Base-by-base conservation (phyloP, 2,329 filamentous ascomycete genomes). In the Penicillium sp. region DNA sequence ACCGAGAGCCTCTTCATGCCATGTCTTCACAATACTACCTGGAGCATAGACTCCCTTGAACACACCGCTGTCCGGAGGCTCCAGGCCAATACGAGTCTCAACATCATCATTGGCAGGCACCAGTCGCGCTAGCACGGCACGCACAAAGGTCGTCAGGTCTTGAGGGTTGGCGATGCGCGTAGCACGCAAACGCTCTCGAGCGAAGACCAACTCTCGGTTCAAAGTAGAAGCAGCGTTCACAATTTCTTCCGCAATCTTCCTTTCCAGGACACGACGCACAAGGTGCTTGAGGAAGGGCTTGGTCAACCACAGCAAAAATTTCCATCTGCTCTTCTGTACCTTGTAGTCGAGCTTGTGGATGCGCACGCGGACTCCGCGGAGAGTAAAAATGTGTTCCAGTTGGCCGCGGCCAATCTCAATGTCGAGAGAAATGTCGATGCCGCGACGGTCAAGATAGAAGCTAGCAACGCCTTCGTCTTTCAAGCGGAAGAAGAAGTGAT, bases 11-110 rank as follows among this genome's bases (percentile, higher is more conserved):
- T 96, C 89, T 62, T 92, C 88, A 63, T 93, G 85, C 91, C 92
- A 96, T n/a, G 96, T 75, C 76, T 90, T 92, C 51, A 95, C 90
- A 26, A 97, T 79, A 73, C 92, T 96, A 0, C 92, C 93, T 0
- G 93, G 93, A 1, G 93, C 88, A 76, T 96, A 97, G 1, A 92
- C 84, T 4, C 89, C 91, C 65, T 87, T 86, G 79, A 98, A 98
- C 0, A 93, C 81, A 29, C 85, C 85, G 62, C 80, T 78, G 16
- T 81, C 78, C 0, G 83, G 84, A 27, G 84, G 80, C 45, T 84
- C 83, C 10, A 96, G 78, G 1, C 92, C 92, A 16, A 96, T 78
- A 2, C 90, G 80, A 1, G 88, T 81, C 62, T 95, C 88, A 1
- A 96, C 66, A 71, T 96, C 90, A 1, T 91, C 88, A 70, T 95